A percentile compares a stretch with the other conserved stretches of the same genome.
Evolutionary conservation across 495 filamentous ascomycete genomes (phyloP).

Genomic region (Trypethelium eluteriae): DNA sequence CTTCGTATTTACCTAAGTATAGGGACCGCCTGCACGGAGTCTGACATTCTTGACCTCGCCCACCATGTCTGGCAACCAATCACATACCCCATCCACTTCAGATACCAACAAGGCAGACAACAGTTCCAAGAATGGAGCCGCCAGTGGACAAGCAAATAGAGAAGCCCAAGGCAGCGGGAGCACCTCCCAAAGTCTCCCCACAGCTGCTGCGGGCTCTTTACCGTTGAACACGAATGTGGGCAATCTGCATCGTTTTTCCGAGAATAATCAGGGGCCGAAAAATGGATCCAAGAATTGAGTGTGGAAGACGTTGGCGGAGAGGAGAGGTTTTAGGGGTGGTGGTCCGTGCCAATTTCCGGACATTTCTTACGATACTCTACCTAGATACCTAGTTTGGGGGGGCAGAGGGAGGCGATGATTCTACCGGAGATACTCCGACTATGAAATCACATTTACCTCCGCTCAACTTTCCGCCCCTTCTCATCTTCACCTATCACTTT

Average conservation of each 20-base stretch:
- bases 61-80: neutral
- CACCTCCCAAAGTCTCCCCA: neutral
- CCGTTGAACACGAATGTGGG: neutral
- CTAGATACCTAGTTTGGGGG: neutral
- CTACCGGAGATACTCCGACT: neutral
- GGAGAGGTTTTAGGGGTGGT: too few relatives aligned
- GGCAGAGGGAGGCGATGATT: too few relatives aligned
- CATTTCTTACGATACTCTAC: neutral
- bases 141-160: neutral
- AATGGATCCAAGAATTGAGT: neutral
- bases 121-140: neutral
- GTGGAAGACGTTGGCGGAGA: too few relatives aligned
- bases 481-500: neutral
- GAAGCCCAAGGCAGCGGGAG: neutral
- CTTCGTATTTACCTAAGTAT: too few relatives aligned
- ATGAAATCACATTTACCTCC: neutral
- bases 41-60: too few relatives aligned
- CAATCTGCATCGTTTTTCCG: neutral
- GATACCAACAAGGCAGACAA: neutral
- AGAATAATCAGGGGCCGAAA: neutral
- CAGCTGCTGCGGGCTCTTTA: neutral
- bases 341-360: too few relatives aligned
- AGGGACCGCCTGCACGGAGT: too few relatives aligned
- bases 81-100: neutral
- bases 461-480: neutral